Conservation (phyloP, 495 filamentous ascomycete genomes). For the Annulohypoxylon stygium region DNA sequence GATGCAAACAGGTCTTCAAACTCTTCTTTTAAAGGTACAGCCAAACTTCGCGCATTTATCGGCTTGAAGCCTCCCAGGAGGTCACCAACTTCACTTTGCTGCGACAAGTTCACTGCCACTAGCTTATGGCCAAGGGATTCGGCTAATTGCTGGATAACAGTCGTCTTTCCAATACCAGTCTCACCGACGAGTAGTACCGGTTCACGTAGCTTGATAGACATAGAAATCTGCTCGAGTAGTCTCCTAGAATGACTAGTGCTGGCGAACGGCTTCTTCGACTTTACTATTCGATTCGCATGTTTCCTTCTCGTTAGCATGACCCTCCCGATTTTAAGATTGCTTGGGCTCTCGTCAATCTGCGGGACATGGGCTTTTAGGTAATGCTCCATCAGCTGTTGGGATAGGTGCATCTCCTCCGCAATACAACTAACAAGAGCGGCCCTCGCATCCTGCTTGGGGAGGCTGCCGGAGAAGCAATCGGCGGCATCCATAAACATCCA, state of each 20-base stretch:
- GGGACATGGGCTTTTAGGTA: conserved; percentile 78
- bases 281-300: conserved; percentile 57
- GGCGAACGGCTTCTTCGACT: conserved; percentile 72
- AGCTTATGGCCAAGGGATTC: conserved; percentile 83
- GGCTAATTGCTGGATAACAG: conserved; percentile 92
- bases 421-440: conserved; percentile 73
- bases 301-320: conserved; percentile 66
- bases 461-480: conserved; percentile 86
- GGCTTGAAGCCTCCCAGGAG: conserved; percentile 96
- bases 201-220: conserved; percentile 83
- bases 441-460: conserved; percentile 75
- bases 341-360: conserved; percentile 68
- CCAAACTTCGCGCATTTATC: conserved; percentile 86
- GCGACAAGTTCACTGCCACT: conserved; percentile 92
- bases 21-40: conserved; percentile 90
- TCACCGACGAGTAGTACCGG: conserved; percentile 95
- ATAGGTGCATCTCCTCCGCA: conserved; percentile 86
- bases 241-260: conserved; percentile 77
- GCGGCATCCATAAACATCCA: conserved; percentile 90
- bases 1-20: conserved; percentile 89
- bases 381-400: conserved; percentile 79
- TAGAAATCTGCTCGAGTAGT: conserved; percentile 85
- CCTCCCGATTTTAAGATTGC: conserved; percentile 74
- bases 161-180: conserved; percentile 98
- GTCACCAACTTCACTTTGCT: conserved; percentile 96